Evolutionary conservation across 805 yeast species (phyloP).

Genomic region (Hanseniaspora pseudoguilliermondii): DNA sequence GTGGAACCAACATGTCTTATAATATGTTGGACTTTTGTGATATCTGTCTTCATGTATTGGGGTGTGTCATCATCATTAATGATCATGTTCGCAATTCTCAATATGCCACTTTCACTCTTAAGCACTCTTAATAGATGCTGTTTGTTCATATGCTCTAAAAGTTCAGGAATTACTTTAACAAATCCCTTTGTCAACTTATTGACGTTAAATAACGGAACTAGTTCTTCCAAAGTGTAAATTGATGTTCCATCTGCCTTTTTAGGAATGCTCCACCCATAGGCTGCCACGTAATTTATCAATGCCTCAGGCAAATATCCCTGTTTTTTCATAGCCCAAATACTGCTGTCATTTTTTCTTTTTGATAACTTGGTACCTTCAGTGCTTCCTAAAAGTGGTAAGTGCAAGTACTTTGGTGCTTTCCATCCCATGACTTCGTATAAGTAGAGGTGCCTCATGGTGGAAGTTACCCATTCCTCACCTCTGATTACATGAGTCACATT

Average conservation of each 20-base stretch:
- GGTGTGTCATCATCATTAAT: conserved; percentile 10
- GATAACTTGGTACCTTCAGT: conserved; percentile 51
- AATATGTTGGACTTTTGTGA: conserved; percentile 30
- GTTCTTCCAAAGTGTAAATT: conserved; percentile 37
- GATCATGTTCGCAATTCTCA: conserved; percentile 22
- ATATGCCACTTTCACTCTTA: conserved; percentile 29
- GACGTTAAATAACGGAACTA: conserved; percentile 46
- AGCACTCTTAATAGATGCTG: conserved; percentile 41
- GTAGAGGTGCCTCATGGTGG: conserved; percentile 90
- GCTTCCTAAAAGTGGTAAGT: conserved; percentile 77
- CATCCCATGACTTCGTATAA: conserved; percentile 77
- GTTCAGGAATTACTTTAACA: conserved; percentile 75
- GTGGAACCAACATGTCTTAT: conserved; percentile 37
- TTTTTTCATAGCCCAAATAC: conserved; percentile 44
- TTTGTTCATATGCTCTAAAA: conserved; percentile 67
- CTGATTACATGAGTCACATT: conserved; percentile 83
- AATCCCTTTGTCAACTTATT: conserved; percentile 81
- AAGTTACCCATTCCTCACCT: conserved; percentile 96
- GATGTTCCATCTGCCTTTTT: conserved; percentile 44
- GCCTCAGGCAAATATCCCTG: conserved; percentile 78
- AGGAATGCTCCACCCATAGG: conserved; percentile 92
- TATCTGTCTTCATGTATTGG: conserved; percentile 13
- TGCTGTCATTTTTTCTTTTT: conserved; percentile 73
- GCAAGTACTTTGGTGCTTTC: conserved; percentile 71
- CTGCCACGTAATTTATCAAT: conserved; percentile 67